Conservation (phyloP, 177 flowering plant species). For the Vitis hybrid region DNA sequence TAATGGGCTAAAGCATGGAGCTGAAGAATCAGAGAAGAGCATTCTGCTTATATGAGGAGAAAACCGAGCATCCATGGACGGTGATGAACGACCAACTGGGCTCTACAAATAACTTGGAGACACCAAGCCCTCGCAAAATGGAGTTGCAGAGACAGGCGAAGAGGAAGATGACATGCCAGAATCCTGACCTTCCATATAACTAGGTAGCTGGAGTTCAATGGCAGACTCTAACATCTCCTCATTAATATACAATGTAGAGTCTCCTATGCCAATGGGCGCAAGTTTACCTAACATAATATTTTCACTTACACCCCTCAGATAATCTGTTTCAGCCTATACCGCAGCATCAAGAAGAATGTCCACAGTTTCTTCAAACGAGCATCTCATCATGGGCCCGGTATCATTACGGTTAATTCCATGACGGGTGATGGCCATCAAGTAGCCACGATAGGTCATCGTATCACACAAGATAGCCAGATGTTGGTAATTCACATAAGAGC, state of each 20-base stretch:
- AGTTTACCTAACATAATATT: slow-evolving; percentile 98
- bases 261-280: slow-evolving; percentile 97
- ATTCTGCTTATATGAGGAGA: slow-evolving; percentile 92
- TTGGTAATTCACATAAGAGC: slow-evolving; percentile 94
- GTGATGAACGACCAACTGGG: slow-evolving; percentile 78
- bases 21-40: slow-evolving; percentile 88
- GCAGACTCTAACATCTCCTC: slow-evolving; percentile 96
- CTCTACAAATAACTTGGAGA: slow-evolving; percentile 87
- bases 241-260: slow-evolving; percentile 76
- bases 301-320: slow-evolving; percentile 89
- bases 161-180: slow-evolving; percentile 92
- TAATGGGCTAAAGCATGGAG: slow-evolving; percentile 82
- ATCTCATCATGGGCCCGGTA: slow-evolving; percentile 99
- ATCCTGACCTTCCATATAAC: slow-evolving; percentile 93
- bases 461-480: slow-evolving; percentile 96
- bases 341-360: slow-evolving; percentile 99
- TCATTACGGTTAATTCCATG: slow-evolving; percentile 98
- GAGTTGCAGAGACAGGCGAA: slow-evolving; percentile 81
- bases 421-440: slow-evolving; percentile 97
- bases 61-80: slow-evolving; percentile 82
- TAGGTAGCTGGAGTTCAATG: slow-evolving; percentile 91
- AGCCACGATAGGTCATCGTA: slow-evolving; percentile 98
- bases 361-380: slow-evolving; percentile 98
- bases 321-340: slow-evolving; percentile 87
- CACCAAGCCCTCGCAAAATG: slow-evolving; percentile 92